Evolutionary conservation across 1,139 yeast genomes (phyloP).

Genomic region (Hyphopichia khmerensis): DNA sequence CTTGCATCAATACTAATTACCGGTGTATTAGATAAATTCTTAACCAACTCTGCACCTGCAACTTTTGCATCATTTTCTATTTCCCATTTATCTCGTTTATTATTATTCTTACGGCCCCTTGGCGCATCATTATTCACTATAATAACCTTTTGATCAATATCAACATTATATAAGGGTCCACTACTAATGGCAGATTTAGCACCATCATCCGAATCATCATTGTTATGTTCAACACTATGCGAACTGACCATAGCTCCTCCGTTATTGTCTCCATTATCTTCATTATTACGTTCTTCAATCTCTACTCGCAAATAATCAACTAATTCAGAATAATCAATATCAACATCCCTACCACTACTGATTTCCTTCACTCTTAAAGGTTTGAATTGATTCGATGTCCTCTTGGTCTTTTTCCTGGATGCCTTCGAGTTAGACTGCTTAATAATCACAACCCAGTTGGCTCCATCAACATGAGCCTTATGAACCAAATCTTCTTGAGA

Average conservation of each 20-base stretch:
- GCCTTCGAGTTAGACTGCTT: constrained; percentile 50
- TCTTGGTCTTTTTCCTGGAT: constrained; percentile 36
- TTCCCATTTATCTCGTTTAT: constrained; percentile 79
- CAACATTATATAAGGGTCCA: constrained; percentile 35
- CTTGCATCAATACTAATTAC: constrained; percentile 73
- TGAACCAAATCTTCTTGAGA: constrained; percentile 68
- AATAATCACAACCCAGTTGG: constrained; percentile 70
- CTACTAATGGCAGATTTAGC: constrained; percentile 3
- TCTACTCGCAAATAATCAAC: constrained; percentile 48
- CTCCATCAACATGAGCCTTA: constrained; percentile 67
- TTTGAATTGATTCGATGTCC: constrained; percentile 45
- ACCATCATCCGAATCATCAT: constrained; percentile 13
- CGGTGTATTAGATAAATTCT: constrained; percentile 61
- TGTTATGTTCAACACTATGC: constrained; percentile 10
- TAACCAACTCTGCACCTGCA: constrained; percentile 56
- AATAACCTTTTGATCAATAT: constrained; percentile 57
- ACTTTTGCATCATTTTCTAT: constrained; percentile 70
- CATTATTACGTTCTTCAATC: constrained; percentile 24
- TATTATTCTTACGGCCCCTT: constrained; percentile 60
- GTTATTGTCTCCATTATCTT: constrained; percentile 11
- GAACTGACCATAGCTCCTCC: not conserved
- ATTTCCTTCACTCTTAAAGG: constrained; percentile 73
- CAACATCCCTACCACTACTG: constrained; percentile 59
- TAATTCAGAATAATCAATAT: constrained; percentile 68
- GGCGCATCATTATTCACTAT: constrained; percentile 72